phyloP scores from a whole-genome alignment of 2,329 filamentous ascomycete genomes.

The Pleomassaria siparia region DNA sequence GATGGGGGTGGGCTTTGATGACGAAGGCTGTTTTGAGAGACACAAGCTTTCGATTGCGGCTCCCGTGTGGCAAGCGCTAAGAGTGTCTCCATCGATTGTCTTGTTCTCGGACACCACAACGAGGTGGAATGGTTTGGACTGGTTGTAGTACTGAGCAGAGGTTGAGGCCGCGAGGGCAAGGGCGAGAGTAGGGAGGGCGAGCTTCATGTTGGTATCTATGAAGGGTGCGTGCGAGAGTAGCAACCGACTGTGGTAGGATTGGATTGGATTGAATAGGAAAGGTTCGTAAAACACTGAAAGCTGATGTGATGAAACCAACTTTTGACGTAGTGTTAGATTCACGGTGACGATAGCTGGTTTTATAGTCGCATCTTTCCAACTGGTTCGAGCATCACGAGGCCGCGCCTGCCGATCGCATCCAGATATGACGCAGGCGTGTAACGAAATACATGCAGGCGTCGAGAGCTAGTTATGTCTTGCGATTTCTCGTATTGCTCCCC shows the following conservation, averaged over 20 bases:
- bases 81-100: conserved; percentile 41
- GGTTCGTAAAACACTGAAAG: neutral
- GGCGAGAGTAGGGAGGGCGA: conserved; percentile 13
- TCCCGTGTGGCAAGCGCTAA: conserved; percentile 51
- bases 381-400: too few relatives aligned
- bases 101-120: conserved; percentile 42
- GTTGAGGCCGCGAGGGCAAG: conserved; percentile 24
- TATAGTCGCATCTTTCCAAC: too few relatives aligned
- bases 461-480: conserved; percentile 12
- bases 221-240: conserved; percentile 3
- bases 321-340: neutral
- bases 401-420: conserved; percentile 5
- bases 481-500: conserved; percentile 7
- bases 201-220: conserved; percentile 20
- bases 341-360: neutral
- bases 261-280: neutral
- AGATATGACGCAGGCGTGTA: too few relatives aligned
- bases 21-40: conserved; percentile 24
- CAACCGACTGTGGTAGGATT: conserved; percentile 15
- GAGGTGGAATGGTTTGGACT: conserved; percentile 50
- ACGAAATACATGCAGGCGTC: too few relatives aligned
- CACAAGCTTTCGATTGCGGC: conserved; percentile 53
- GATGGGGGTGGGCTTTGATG: conserved; percentile 21
- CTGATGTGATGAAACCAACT: neutral
- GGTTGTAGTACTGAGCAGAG: conserved; percentile 40